Base-by-base conservation (phyloP, 2,329 filamentous ascomycete species). In the Epichloe brachyelytri region DNA sequence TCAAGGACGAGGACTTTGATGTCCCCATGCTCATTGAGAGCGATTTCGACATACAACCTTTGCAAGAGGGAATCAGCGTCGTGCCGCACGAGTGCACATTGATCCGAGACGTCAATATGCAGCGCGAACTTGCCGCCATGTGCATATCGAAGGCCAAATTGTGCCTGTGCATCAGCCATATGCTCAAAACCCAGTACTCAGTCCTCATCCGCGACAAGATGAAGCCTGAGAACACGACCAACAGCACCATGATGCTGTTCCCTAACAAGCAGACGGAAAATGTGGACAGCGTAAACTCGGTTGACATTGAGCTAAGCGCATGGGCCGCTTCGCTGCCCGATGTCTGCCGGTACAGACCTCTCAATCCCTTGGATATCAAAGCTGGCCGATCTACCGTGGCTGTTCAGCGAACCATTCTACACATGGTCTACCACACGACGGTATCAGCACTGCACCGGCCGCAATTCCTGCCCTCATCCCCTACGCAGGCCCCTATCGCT, bases 351-450 rank as follows among this genome's bases (percentile, higher is more conserved):
- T 90, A 93, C 58, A 72, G 76, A 15, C 70, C 72, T 5, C 66
- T 81, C 19, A 75, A 71, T 36, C 67, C 71, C 12, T 62, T 74
- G 51, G 83, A 83, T 53, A 66, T 80, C 47, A 74, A 78, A 49
- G 75, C 81, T 17, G 82, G 82, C 36, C 74, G 76, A 39, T 74
- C 80, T 4, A 79, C 78, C 7, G 60, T 80, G 48, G 75, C 76
- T 0, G 73, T 95, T 3, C 88, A 95, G 63, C 80, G 87, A 46
- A 87, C 86, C n/a, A 74, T 96, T 19, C 72, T 97, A 37, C 88
- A 95, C 66, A 94, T 96, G 85, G 82, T 95, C 2, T 95, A 94
- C 67, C 86, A 89, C 65, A 94, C 91, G 2, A 94, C 90, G 0
- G 77, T 94, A 17, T 95, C 88, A 49, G 91, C 91, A 3, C 75